Evolutionary conservation across 1,284 basidiomycete species (phyloP), one percentile per base, ranked within the genome.

Genomic region (Amylostereum chailletii): DNA sequence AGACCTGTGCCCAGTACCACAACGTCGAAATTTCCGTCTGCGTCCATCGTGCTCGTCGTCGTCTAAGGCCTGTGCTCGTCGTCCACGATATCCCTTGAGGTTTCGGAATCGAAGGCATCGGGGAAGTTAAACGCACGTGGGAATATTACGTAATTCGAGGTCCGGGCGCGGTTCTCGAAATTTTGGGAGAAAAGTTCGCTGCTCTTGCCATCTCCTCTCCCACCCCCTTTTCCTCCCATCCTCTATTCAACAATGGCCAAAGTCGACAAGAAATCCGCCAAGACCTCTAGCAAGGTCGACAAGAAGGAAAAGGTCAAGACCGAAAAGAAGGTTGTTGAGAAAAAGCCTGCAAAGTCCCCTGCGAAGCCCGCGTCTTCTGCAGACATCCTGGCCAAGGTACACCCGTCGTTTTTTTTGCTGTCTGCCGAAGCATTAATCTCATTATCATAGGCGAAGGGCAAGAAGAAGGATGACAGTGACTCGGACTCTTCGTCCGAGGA

Each of bases 1-100:
- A 96, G 73, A 0, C 90, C 92, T 26, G 94, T 97, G 5, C 94
- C 92, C 45, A 96, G 67, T 11, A 98, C 74, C 41, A 93, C 72
- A 26, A 84, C 83, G 60, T 96, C 90, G 61, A 94, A 94, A 40
- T 50, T 51, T 11, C 55, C 55, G 19, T 57, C 55, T 6, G 33
- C 34, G 34, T 56, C 55, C 45, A 51, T 36, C 40, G 47, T 47
- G 8, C n/a, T 2, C 11, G n/a, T 40, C 11, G n/a, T 30, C 32
- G n/a, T 27, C 11, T 7, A 40, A 40, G 19, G 19, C 19, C 19
- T 19, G 19, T 19, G 19, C 19, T 38, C 34, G 31, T 46, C 34
- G 34, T 46, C 31, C 26, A 5, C 33, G 8, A 4, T 40, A 27
- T n/a, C 30, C 30, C 9, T 26, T 38, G 27, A 47, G 31, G 38